Base-by-base conservation (phyloP, 23 red algal genomes). In the Cyanidiococcus yangmingshanensis region DNA sequence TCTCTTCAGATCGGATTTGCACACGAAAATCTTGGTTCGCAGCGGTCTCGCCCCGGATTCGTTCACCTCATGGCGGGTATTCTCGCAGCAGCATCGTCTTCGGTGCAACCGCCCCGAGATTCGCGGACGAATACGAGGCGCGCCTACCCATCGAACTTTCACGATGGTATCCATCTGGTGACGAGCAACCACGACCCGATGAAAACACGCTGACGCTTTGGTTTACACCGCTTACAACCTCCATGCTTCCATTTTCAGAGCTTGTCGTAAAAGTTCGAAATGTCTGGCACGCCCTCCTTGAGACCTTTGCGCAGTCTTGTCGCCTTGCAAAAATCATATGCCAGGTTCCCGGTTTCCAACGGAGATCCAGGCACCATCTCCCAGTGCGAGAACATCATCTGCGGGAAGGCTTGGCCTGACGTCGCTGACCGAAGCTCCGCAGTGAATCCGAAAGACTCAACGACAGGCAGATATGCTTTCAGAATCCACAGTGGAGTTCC, bases 321-420 rank as follows among this genome's bases (percentile, higher is more conserved):
- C 18, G 50, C 41, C 67, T 81, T 82, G n/a, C 90, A 88, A n/a
- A 91, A 39, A 7, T 90, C 80, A 2, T 84, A 82, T 17, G 85
- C 82, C 24, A 84, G 83, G 32, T 82, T 87, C 16, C 90, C 94
- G 21, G 41, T 80, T 29, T 89, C 85, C n/a, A 89, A 82, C 76
- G 94, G 94, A 57, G 90, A 77, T 12, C 94, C 94, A 1, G 27
- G 3, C 84, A 98, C 86, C 41, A 84, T 36, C 17, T 84, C 79
- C 94, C 94, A 98, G 74, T 98, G 94, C 67, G 90, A 88, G 58
- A 98, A 98, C 79, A 98, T 88, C 37, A 88, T 90, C 58, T 98
- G 94, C 0, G 94, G 94, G 82, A 98, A 98, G 0, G 94, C 94
- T 58, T 98, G 94, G 0, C 94, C 94, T 17, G 88, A 91, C 16